Percentiles rank a stretch among this genome's conserved stretches.
phyloP scores from a whole-genome alignment of 768 basidiomycete species.

The Infundibulicybe gibba region DNA sequence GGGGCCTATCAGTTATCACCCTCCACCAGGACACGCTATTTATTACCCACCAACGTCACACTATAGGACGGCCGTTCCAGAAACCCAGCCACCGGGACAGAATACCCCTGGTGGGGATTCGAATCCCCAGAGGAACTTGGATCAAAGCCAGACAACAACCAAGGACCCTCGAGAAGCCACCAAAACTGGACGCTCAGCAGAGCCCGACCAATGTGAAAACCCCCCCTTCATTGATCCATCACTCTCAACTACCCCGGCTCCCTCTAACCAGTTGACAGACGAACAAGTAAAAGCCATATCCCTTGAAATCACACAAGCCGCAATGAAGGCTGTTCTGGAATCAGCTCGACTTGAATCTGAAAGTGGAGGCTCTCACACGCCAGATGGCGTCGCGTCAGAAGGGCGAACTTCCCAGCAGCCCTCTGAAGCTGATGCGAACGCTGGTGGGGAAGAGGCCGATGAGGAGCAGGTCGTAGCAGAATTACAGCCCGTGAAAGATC shows the following conservation, averaged over 20 bases:
- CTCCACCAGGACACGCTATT: constrained; percentile 17
- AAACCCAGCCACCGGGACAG: constrained; percentile 14
- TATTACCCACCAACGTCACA: constrained; percentile 43
- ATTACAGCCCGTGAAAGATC: background rate
- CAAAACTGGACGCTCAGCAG: too few species aligned
- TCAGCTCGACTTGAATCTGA: constrained; percentile 24
- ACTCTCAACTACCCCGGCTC: constrained; percentile 3
- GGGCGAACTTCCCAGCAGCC: background rate
- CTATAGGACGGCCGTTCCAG: constrained; percentile 36
- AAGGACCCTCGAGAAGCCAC: background rate
- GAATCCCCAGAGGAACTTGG: background rate
- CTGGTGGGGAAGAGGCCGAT: constrained; percentile 1
- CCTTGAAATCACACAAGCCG: constrained; percentile 20
- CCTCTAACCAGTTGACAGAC: constrained; percentile 16
- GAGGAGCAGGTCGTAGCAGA: background rate
- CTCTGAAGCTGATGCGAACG: background rate
- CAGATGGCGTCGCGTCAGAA: background rate
- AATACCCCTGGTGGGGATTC: constrained; percentile 12
- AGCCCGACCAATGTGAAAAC: too few species aligned
- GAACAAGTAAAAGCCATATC: constrained; percentile 11
- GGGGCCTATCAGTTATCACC: constrained; percentile 31
- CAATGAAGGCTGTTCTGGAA: constrained; percentile 30
- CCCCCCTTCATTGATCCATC: constrained; percentile 17
- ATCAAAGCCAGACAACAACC: background rate
- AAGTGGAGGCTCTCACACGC: constrained; percentile 8